Evolutionary conservation across 208 protist species (phyloP).

Genomic region (Crithidia expoeki): DNA sequence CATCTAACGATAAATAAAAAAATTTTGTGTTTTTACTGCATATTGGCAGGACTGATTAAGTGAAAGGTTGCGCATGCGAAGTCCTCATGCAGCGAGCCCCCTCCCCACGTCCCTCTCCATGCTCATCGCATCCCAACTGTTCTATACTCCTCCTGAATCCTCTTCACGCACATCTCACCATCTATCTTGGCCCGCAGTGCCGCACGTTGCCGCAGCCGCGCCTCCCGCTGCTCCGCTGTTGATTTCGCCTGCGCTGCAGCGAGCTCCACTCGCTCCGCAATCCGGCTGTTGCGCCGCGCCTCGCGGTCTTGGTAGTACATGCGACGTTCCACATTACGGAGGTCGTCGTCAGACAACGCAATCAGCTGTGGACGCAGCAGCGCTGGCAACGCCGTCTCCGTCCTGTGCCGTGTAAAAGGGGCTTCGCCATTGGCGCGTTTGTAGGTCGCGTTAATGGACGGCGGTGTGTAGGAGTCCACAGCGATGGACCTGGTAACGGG

Average conservation of each 20-base stretch:
- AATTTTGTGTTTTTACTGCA: too few relatives aligned
- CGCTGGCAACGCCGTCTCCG: slow-evolving; percentile 33
- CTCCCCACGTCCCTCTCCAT: too few relatives aligned
- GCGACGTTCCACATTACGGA: slow-evolving; percentile 48
- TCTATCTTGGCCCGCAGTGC: slow-evolving; percentile 24
- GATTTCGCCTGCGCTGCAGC: slow-evolving; percentile 17
- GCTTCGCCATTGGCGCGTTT: slow-evolving; percentile 28
- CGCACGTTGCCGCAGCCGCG: slow-evolving; percentile 14
- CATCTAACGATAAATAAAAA: too few relatives aligned
- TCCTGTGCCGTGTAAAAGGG: neutral
- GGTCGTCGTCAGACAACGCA: slow-evolving; percentile 33
- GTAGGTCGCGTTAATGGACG: slow-evolving; percentile 23
- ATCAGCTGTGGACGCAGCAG: slow-evolving; percentile 52
- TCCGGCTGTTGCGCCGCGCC: slow-evolving; percentile 21
- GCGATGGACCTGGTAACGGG: slow-evolving; percentile 11
- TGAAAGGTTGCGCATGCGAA: too few relatives aligned
- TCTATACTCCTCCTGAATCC: slow-evolving; percentile 36
- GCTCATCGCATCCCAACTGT: slow-evolving; percentile 20
- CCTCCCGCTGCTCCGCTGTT: slow-evolving; percentile 16
- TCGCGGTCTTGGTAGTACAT: slow-evolving; percentile 26
- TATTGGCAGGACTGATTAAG: too few relatives aligned
- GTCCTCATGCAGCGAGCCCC: too few relatives aligned
- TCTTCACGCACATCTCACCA: slow-evolving; percentile 15
- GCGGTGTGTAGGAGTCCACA: slow-evolving; percentile 32
- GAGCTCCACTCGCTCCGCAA: slow-evolving; percentile 34